Base-by-base conservation (phyloP, 331 rosid genomes). In the Acacia pycnantha region DNA sequence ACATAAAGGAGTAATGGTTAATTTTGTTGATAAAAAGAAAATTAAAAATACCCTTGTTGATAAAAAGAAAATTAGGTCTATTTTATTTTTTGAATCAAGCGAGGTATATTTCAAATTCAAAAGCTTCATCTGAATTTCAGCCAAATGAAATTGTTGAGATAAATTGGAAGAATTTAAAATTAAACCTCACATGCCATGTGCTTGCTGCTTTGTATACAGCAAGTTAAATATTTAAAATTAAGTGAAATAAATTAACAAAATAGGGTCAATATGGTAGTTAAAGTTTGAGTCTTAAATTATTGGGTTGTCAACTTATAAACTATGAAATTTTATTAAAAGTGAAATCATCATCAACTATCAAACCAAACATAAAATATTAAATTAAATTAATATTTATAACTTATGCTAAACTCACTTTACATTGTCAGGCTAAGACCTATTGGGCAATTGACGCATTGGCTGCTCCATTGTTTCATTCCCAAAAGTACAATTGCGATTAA, bases 401-500 rank as follows among this genome's bases (percentile, higher is more conserved):
- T 22, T 58, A 22, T 58, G 31, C 15, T 58, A 35, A 82, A 47
- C 22, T 26, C 76, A 44, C n/a, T 54, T 21, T 41, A 47, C 27
- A 44, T 61, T n/a, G 27, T 54, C 14, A 41, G 56, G 51, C 10
- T 46, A 58, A 22, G 68, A 14, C 22, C 41, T 43, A 67, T 44
- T 51, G 29, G 76, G 50, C 73, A 21, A 48, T 48, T 48, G 73
- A 81, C 73, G 48, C 67, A 70, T 62, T 56, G 76, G 59, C 70
- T 24, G 27, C 16, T 77, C 29, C 14, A 58, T 58, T 0, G 46
- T 71, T 82, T 68, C 21, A 40, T 40, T 40, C 11, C 44, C 69
- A 62, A 47, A 47, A 59, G 64, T 72, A 47, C 70, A 85, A 54
- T 8, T 35, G 77, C 80, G 53, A 83, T 88, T 83, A 78, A 22